These are phyloP conservation scores for Imleria badia DNA, from an alignment of 768 basidiomycete species.

Conservation along the genomic window DNA sequence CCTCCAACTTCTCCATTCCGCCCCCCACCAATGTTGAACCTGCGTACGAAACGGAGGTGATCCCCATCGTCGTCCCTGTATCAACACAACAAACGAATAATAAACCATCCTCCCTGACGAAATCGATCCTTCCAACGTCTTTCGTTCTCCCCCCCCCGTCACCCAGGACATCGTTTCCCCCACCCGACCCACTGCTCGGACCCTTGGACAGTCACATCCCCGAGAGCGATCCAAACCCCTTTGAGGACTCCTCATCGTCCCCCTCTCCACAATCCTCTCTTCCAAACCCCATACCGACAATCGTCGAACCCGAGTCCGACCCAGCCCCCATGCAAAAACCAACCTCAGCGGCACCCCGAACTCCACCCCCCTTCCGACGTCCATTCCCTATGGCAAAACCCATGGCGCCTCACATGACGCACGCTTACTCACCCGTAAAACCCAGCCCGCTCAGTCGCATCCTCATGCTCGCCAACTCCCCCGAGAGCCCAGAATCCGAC, in stretches of 20 bases:
- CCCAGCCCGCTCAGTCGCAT: conserved; percentile 82
- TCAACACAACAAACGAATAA: conserved; percentile 26
- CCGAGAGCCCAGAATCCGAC: conserved; percentile 37
- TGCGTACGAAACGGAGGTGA: conserved; percentile 54
- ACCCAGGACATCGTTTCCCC: conserved; percentile 60
- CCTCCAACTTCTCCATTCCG: conserved; percentile 39
- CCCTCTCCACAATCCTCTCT: not conserved
- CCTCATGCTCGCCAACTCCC: conserved; percentile 67
- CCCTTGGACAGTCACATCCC: conserved; percentile 23
- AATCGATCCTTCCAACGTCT: conserved; percentile 61
- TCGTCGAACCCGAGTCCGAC: conserved; percentile 18
- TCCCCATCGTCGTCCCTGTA: conserved; percentile 31
- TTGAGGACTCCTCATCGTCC: not conserved
- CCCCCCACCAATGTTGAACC: conserved; percentile 39
- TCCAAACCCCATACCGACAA: conserved; percentile 20
- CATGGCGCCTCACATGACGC: conserved; percentile 63
- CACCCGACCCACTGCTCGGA: conserved; percentile 38
- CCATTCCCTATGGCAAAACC: conserved; percentile 75
- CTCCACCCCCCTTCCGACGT: conserved; percentile 31
- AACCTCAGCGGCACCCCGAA: conserved; percentile 12
- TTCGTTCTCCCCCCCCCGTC: conserved; percentile 82
- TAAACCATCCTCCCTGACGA: conserved; percentile 29
- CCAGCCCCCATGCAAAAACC: conserved; percentile 6
- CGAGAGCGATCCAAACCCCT: not conserved
- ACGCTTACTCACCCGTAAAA: conserved; percentile 79